phyloP scores from a whole-genome alignment of 176 grass and related monocot genomes.

The Tillandsia leiboldiana region DNA sequence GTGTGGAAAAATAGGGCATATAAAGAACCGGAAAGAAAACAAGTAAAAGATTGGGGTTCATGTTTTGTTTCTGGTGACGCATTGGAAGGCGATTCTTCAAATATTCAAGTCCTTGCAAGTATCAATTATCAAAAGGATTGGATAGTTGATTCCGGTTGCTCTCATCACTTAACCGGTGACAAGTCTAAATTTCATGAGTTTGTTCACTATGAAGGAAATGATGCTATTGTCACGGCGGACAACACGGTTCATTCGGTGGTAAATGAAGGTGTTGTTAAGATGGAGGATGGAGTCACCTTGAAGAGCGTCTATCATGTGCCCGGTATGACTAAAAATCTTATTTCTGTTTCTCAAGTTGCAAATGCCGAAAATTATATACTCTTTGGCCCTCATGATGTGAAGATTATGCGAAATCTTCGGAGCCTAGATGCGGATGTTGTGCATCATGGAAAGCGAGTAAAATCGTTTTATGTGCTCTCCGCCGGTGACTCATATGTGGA shows the following conservation, averaged over 20 bases:
- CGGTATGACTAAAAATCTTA: too few species aligned
- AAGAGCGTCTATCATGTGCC: not conserved
- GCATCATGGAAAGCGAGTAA: too few species aligned
- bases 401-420: not conserved
- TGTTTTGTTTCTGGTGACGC: not conserved
- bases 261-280: not conserved
- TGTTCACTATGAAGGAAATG: not conserved
- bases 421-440: too few species aligned
- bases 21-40: not conserved
- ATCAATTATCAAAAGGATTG: not conserved
- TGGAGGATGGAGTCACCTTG: not conserved
- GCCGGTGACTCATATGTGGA: too few species aligned
- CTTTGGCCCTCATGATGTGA: not conserved
- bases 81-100: not conserved
- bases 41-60: not conserved
- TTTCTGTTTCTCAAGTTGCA: not conserved
- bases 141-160: not conserved
- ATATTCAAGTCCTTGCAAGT: not conserved
- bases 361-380: not conserved
- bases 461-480: too few species aligned
- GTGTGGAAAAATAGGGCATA: not conserved
- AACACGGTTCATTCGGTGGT: not conserved
- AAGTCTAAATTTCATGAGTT: not conserved
- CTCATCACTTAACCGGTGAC: not conserved
- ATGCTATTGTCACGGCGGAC: not conserved